phyloP scores from a whole-genome alignment of 495 filamentous ascomycete genomes.

The Penicillium salamii region DNA sequence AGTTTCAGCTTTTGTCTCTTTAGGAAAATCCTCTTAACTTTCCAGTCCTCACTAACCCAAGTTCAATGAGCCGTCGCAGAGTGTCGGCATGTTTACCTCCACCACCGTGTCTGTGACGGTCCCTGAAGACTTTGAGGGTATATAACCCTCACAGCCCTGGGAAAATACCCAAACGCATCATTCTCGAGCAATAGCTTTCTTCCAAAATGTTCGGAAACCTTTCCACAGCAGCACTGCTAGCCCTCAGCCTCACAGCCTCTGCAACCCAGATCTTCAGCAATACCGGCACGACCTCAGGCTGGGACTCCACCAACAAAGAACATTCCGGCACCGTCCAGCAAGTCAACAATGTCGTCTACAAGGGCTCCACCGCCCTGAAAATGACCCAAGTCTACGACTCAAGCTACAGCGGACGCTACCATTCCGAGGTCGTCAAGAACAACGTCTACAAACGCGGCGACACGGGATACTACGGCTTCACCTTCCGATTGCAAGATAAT shows the following conservation, averaged over 20 bases:
- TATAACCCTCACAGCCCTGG: too few species aligned
- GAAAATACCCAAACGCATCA: too few species aligned
- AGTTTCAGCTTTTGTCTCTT: background rate
- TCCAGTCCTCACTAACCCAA: background rate
- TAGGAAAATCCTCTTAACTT: background rate
- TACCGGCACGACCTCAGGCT: slow-evolving; percentile 47
- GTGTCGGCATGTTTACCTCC: background rate
- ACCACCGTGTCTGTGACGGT: background rate
- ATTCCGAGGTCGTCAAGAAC: slow-evolving; percentile 50
- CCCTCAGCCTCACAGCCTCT: background rate
- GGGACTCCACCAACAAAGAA: slow-evolving; percentile 45
- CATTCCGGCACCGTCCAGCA: slow-evolving; percentile 42
- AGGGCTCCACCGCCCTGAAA: slow-evolving; percentile 47
- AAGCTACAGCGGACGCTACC: slow-evolving; percentile 49
- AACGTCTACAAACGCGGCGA: slow-evolving; percentile 49
- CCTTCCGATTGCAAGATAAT: slow-evolving; percentile 46
- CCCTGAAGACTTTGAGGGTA: too few species aligned
- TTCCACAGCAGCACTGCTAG: background rate
- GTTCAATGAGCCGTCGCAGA: background rate
- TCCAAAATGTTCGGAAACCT: background rate
- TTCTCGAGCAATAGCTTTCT: background rate
- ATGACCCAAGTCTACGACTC: slow-evolving; percentile 52
- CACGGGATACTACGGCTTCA: slow-evolving; percentile 54
- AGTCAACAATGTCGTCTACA: slow-evolving; percentile 44
- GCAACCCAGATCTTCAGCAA: slow-evolving; percentile 47